Base-by-base conservation (phyloP, 2,329 filamentous ascomycete species). In the Penicillium sp. region DNA sequence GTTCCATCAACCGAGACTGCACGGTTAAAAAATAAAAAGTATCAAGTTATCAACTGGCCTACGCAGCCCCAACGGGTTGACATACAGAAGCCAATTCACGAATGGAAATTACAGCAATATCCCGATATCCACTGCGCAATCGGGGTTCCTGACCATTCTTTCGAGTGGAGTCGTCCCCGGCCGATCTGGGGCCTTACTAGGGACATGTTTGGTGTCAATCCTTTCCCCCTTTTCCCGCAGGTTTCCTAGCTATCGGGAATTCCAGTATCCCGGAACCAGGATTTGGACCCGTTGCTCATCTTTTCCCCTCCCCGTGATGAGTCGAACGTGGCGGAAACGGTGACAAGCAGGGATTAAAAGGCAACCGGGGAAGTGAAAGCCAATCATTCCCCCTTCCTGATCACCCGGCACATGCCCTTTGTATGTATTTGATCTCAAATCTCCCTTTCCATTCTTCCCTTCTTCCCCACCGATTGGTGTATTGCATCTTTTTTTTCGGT, bases 311-410 rank as follows among this genome's bases (percentile, higher is more conserved):
- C 48, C 49, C 55, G 48, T 58, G 51, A 56, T 56, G 48, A 54
- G 48, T 54, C 49, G 44, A 57, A 52, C 55, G 56, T 59, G 56
- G 51, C 54, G 49, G 55, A 51, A 45, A 30, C 33, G 38, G 42
- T 36, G 43, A 48, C 38, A 31, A 41, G 44, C 42, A 51, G 41
- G 36, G 41, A 42, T 41, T 36, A 35, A n/a, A n/a, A 40, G 31
- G 23, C 25, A 6, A 11, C 25, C n/a, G 9, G 9, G 25, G 9
- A 16, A 14, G 23, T 40, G 13, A 35, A 44, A 40, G 28, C 44
- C 44, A 48, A 52, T 47, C 34, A 50, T 12, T 36, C 30, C 32
- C 26, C 33, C 41, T 37, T 41, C 43, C 46, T 35, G 39, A 34
- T 20, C 20, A 27, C 23, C 23, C 44, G 30, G 32, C 32, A 11